Base-by-base conservation (phyloP, 495 filamentous ascomycete genomes). In the Talaromyces liani region DNA sequence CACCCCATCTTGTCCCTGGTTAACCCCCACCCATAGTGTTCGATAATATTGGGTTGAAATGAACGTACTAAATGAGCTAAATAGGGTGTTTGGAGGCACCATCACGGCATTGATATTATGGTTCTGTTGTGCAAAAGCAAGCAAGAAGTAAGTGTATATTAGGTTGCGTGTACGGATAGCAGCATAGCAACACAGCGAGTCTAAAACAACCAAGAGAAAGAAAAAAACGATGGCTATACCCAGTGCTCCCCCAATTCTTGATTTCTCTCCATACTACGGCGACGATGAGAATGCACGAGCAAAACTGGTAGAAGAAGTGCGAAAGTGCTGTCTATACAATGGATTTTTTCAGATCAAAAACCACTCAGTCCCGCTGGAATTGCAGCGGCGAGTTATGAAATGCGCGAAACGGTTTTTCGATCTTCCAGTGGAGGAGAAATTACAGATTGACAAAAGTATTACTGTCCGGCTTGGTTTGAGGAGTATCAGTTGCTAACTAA, bases 321-420 rank as follows among this genome's bases (percentile, higher is more conserved):
- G 71, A 20, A 64, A 72, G 25, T 73, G 68, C 58, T 76, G 74
- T 51, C 70, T 69, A 5, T 72, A 73, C 63, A 76, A 79, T 65
- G 80, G 80, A n/a, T 84, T 82, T 65, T 80, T 84, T 67, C 79
- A 81, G 63, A 72, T 79, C 59, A 76, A 65, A 7, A 76, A 76
- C 65, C 81, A 84, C 61, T 75, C 77, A 54, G 70, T 84, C 6
- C 69, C 72, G 9, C 41, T 70, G 36, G 70, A 72, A 1, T 62
- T 77, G 2, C 74, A 77, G 64, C 59, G 33, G 0, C 68, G 68
- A 0, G 72, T 75, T 1, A 73, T 77, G 72, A 22, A 65, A 27
- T 73, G 71, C 60, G 75, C 79, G 0, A 75, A 79, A 62, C 71
- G 72, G 1, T 79, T 87, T 56, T 87, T 86, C 61, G 72, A 73